Percentiles rank a stretch among this genome's conserved stretches.
Conservation (phyloP, 345 rosid genomes). For the Alliaria petiolata region DNA sequence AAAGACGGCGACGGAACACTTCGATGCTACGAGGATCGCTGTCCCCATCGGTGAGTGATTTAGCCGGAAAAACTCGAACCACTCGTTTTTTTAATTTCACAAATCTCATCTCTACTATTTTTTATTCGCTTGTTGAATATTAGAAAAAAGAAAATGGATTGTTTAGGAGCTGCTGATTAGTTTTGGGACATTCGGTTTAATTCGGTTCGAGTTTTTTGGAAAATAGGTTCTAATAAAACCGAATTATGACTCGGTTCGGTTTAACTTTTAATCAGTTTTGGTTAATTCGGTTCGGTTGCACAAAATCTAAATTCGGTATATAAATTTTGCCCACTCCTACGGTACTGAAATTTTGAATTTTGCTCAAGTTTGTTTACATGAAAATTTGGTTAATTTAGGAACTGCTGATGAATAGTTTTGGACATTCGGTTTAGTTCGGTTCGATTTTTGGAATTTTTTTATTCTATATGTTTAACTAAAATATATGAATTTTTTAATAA, state of each 20-base stretch:
- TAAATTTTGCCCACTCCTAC: no score
- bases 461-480: no score
- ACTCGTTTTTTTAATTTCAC: not conserved
- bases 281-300: no score
- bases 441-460: no score
- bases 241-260: no score
- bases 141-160: not conserved
- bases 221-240: not conserved
- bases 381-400: no score
- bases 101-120: not conserved
- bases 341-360: no score
- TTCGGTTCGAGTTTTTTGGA: not conserved
- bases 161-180: not conserved
- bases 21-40: conserved; percentile 79
- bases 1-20: conserved; percentile 66
- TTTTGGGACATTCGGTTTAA: not conserved
- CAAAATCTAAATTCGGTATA: no score
- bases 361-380: no score
- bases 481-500: not conserved
- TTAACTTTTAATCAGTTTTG: no score
- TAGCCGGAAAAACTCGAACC: not conserved
- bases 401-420: no score
- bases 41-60: conserved; percentile 72
- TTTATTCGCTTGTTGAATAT: not conserved
- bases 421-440: no score